Base-by-base conservation (phyloP, 495 filamentous ascomycete species). In the Neurospora sp. region DNA sequence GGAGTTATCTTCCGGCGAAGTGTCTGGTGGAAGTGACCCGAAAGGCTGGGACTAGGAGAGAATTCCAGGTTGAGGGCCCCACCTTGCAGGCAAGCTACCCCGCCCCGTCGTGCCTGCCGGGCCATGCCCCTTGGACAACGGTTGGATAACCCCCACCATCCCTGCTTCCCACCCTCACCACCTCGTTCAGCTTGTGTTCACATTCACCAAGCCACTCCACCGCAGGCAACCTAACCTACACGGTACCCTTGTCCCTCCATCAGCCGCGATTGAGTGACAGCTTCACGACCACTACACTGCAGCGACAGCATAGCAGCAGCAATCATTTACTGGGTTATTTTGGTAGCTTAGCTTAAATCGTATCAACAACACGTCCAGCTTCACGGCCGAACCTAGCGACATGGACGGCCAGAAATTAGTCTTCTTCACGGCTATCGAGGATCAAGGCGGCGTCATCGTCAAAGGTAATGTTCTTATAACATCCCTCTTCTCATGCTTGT, bases 351-450 rank as follows among this genome's bases (percentile, higher is more conserved):
- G 35, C 53, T 38, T 38, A 41, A 71, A 40, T 16, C 48, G 10
- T 38, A 27, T 9, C 71, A 69, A 14, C 44, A 44, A 14, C 35
- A 35, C 12, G 5, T 61, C 27, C 27, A 61, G 27, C 27, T 61
- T 61, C 53, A 35, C 27, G 53, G 14, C 38, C 31, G 31, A 71
- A 68, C 12, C 16, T 22, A 37, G 27, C 35, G 77, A 74, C 0
- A 81, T 81, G 77, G 73, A 74, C 5, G 74, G 76, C 48, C 39
- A 72, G 22, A 9, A 83, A 61, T 76, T 83, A 53, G 73, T 73
- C 27, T 87, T 83, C 75, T 87, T 87, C 42, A 79, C 81, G 16
- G 68, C 76, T 68, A 83, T 85, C 78, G 83, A 84, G 69, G 78
- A 82, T 68, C 83, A 85, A 53, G 83, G 81, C 37, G 76, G 75